These are phyloP conservation scores for Podila verticillata DNA, from an alignment of 192 early-diverging fungal species.

Conservation along the genomic window DNA sequence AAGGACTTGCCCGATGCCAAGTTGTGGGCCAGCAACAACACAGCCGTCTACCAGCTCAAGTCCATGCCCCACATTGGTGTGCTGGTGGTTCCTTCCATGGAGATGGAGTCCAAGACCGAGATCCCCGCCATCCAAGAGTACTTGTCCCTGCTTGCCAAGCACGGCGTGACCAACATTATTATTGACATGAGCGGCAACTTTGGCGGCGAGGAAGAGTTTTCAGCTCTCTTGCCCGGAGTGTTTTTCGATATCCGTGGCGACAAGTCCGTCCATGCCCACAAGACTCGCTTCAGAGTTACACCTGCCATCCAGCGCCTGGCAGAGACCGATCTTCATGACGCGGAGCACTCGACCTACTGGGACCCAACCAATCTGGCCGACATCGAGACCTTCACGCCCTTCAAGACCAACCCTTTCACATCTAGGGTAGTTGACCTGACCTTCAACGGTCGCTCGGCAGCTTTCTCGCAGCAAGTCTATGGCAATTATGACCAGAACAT, in stretches of 20 bases:
- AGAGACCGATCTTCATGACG: neutral
- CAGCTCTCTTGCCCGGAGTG: neutral
- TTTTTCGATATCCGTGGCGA: slow-evolving; percentile 7
- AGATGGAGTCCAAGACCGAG: neutral
- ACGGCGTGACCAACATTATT: slow-evolving; percentile 19
- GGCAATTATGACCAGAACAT: neutral
- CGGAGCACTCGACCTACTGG: no score
- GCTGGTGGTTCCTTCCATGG: slow-evolving; percentile 5
- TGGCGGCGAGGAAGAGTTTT: slow-evolving; percentile 8
- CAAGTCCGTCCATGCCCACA: neutral
- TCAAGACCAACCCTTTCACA: slow-evolving; percentile 12
- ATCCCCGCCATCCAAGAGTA: neutral
- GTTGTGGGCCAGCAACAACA: slow-evolving; percentile 3
- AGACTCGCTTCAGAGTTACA: neutral
- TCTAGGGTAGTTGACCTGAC: neutral
- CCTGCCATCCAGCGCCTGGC: neutral
- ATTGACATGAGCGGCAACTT: slow-evolving; percentile 17
- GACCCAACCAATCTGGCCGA: neutral
- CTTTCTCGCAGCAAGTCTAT: slow-evolving; percentile 1
- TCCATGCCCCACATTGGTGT: slow-evolving; percentile 10
- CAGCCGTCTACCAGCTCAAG: slow-evolving; percentile 29
- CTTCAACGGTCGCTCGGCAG: neutral
- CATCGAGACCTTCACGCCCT: neutral
- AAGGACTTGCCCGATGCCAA: neutral
- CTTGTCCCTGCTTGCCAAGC: neutral